phyloP scores from a whole-genome alignment of 2,329 filamentous ascomycete genomes.

The Monosporascus sp. region DNA sequence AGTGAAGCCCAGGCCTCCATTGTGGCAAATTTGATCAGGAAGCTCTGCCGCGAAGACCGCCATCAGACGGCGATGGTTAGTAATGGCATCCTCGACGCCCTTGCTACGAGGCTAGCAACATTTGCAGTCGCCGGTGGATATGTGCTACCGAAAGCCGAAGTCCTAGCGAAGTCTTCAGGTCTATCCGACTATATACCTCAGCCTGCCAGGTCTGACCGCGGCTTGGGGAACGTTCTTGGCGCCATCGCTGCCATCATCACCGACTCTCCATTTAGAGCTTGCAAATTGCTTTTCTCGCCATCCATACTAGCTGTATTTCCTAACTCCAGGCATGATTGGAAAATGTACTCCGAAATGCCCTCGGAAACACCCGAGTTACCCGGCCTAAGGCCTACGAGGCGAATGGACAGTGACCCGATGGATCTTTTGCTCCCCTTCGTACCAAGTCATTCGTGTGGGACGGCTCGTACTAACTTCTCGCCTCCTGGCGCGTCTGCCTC shows the following conservation, averaged over 20 bases:
- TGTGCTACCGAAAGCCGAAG: slow-evolving; percentile 61
- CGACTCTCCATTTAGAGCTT: slow-evolving; percentile 73
- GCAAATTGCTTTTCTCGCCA: slow-evolving; percentile 64
- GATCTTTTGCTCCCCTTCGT: slow-evolving; percentile 60
- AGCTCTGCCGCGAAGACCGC: slow-evolving; percentile 61
- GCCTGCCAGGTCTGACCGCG: slow-evolving; percentile 53
- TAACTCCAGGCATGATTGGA: slow-evolving; percentile 46
- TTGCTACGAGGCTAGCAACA: slow-evolving; percentile 68
- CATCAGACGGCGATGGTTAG: slow-evolving; percentile 70
- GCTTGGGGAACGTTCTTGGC: slow-evolving; percentile 67
- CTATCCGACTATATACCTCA: slow-evolving; percentile 55
- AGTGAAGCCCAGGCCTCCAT: slow-evolving; percentile 59
- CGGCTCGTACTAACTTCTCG: slow-evolving; percentile 42
- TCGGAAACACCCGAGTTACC: slow-evolving; percentile 51
- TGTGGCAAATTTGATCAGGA: slow-evolving; percentile 50
- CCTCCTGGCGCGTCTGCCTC: slow-evolving; percentile 43
- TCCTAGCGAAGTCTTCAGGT: slow-evolving; percentile 48
- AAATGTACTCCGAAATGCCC: slow-evolving; percentile 42
- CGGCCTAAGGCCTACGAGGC: slow-evolving; percentile 42
- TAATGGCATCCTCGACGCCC: slow-evolving; percentile 69
- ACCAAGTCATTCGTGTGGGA: slow-evolving; percentile 33
- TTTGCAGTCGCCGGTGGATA: slow-evolving; percentile 65
- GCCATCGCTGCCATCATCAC: slow-evolving; percentile 73
- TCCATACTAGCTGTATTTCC: slow-evolving; percentile 67
- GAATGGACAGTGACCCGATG: slow-evolving; percentile 48